Base-by-base conservation (phyloP, 768 basidiomycete species). In the Auriscalpium orientale region DNA sequence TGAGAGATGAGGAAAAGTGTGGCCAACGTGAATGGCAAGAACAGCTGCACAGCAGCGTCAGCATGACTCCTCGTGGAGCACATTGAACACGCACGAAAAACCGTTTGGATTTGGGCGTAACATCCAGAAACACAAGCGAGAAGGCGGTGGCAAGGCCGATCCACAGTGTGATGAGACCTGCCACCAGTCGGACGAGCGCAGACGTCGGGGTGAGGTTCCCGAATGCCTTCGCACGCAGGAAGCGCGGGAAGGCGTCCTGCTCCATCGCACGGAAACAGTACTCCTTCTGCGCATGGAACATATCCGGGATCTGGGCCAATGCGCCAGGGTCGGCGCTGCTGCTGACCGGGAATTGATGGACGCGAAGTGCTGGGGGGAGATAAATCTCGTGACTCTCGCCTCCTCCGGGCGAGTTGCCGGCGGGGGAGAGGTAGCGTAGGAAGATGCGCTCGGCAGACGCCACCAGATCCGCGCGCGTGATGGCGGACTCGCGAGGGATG, bases 311-410 rank as follows among this genome's bases (percentile, higher is more conserved):
- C 60, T 92, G 86, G 0, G 95, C 95, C 78, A 95, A 81, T 61
- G 89, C 71, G 45, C 77, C 81, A 44, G 84, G 70, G 70, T 94
- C 92, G 22, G 77, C 73, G 65, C 80, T 78, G 5, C 83, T 75
- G 66, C 78, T 89, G 54, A 93, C 77, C 2, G 94, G 93, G 77
- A 99, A 98, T 22, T 81, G 79, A 70, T 95, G 85, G 65, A 98
- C 85, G 50, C 97, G 90, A 46, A 99, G 81, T 21, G 90, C 81
- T 1, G 94, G 90, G 0, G 97, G 97, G 18, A 99, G 86, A 69
- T 98, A 98, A 50, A 99, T 95, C 75, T 98, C 95, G 70, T 98
- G 95, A 71, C 93, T 95, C 67, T 94, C 90, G 12, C 84, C 82
- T 15, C 87, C 83, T 59, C 89, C 84, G 8, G 87, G 80, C 16